phyloP scores from a whole-genome alignment of 106 monocot genomes.

The Acanthochlamys bracteata region DNA sequence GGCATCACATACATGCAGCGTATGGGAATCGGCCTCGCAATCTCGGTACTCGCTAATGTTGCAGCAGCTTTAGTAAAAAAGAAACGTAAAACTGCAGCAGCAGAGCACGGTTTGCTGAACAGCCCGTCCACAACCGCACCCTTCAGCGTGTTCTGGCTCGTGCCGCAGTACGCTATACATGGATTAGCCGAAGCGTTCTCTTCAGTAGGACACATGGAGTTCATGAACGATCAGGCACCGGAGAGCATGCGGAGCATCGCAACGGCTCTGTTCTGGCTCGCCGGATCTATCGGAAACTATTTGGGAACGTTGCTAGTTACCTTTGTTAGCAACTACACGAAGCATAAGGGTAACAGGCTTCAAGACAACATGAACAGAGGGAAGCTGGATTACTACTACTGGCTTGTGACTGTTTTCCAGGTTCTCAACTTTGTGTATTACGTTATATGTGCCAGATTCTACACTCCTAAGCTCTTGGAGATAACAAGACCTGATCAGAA shows the following conservation, averaged over 20 bases:
- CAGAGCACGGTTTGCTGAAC: constrained; percentile 25
- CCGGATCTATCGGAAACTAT: constrained; percentile 43
- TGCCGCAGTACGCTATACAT: constrained; percentile 46
- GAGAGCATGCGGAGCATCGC: constrained; percentile 76
- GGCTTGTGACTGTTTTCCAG: constrained; percentile 26
- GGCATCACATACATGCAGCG: constrained; percentile 56
- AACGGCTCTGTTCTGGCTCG: constrained; percentile 51
- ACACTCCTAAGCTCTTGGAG: constrained; percentile 33
- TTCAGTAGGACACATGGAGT: constrained; percentile 58
- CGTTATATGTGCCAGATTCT: constrained; percentile 15
- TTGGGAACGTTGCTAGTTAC: constrained; percentile 46
- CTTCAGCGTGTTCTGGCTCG: constrained; percentile 47
- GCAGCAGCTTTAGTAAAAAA: constrained; percentile 35
- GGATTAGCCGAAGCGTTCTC: constrained; percentile 39
- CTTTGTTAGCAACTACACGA: constrained; percentile 29
- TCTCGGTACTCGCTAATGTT: constrained; percentile 32
- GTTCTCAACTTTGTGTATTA: constrained; percentile 25
- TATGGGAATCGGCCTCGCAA: constrained; percentile 44
- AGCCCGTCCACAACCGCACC: constrained; percentile 5
- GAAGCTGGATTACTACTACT: constrained; percentile 28
- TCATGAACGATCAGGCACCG: constrained; percentile 66
- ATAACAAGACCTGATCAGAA: neutral
- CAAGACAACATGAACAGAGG: constrained; percentile 29
- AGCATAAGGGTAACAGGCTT: constrained; percentile 38
- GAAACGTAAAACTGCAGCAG: constrained; percentile 22